phyloP scores from a whole-genome alignment of 345 rosid species.

The Lepidium sativum region DNA sequence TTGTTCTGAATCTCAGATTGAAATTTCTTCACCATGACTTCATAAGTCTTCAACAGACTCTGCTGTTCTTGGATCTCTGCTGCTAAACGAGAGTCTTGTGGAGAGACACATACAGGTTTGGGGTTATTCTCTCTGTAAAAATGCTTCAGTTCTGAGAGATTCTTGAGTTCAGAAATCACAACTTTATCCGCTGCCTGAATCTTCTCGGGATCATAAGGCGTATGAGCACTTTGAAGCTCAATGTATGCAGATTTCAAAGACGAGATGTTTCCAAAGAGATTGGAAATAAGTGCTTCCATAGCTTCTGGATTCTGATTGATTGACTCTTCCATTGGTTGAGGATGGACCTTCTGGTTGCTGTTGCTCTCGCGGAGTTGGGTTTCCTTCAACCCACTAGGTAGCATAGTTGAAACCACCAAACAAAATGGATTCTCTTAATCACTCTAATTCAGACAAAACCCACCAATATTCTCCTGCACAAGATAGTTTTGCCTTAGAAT shows the following conservation, averaged over 20 bases:
- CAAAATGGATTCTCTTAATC: constrained; percentile 5
- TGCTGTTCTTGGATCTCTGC: constrained; percentile 90
- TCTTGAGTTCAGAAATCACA: constrained; percentile 72
- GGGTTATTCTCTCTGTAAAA: constrained; percentile 70
- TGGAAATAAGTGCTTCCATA: constrained; percentile 61
- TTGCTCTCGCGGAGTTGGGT: constrained; percentile 61
- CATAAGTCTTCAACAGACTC: constrained; percentile 76
- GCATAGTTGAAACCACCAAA: constrained; percentile 53
- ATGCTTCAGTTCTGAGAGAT: constrained; percentile 65
- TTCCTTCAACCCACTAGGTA: constrained; percentile 68
- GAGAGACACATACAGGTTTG: constrained; percentile 57
- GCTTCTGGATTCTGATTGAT: constrained; percentile 68
- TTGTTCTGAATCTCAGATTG: constrained; percentile 87
- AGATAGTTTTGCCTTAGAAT: neutral
- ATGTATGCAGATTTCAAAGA: constrained; percentile 75
- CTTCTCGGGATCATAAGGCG: constrained; percentile 81
- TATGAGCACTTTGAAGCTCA: constrained; percentile 76
- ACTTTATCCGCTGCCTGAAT: constrained; percentile 79
- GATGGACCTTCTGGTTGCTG: constrained; percentile 66
- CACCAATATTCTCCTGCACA: constrained; percentile 2
- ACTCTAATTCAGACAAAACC: neutral
- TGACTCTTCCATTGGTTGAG: constrained; percentile 86
- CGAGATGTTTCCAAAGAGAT: constrained; percentile 62
- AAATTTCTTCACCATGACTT: constrained; percentile 83
- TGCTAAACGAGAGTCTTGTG: constrained; percentile 82